Evolutionary conservation across 2,329 filamentous ascomycete genomes (phyloP), one percentile per base, ranked within the genome.

Genomic region (Endocalyx cinctus): DNA sequence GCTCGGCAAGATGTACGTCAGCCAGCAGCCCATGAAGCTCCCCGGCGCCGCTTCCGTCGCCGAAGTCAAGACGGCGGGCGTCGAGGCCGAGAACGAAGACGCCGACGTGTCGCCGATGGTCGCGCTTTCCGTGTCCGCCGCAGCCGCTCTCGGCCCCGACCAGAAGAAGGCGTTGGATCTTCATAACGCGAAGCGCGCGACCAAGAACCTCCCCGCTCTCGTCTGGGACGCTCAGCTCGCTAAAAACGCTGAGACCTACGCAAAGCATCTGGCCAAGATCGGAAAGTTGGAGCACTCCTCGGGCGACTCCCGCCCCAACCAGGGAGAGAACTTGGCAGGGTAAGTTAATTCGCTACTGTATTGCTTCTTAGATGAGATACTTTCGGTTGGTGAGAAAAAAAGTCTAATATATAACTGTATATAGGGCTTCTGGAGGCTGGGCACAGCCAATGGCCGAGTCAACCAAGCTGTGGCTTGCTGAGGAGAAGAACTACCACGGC

Each of bases 271-370:
- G 13, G 52, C 44, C n/a, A 14, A 41, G 17, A 46, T 48, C 13
- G 51, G 48, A 27, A 48, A 51, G 29, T 22, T 58, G 35, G 31
- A 52, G 31, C 55, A 59, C 43, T 57, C 54, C 5, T 39, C 35
- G 8, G 43, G 46, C 13, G 42, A 46, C 23, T 40, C 48, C 27
- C 47, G 52, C 10, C 50, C 52, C 10, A 42, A 44, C 29, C 45
- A 56, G 36, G 58, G 55, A n/a, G 58, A 61, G 41, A 62, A 62
- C 34, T 50, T 62, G 13, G 57, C 51, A 43, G 48, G 39, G 49
- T 51, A 43, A 39, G 39, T 35, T 11, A 31, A 34, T 35, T 25
- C 22, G 17, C 31, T 17, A 18, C 23, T 34, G 12, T 36, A 39
- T 13, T 12, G n/a, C n/a, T n/a, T n/a, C n/a, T n/a, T n/a, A n/a